phyloP scores from a whole-genome alignment of 2,329 filamentous ascomycete genomes.

The Xylaria arbuscula region DNA sequence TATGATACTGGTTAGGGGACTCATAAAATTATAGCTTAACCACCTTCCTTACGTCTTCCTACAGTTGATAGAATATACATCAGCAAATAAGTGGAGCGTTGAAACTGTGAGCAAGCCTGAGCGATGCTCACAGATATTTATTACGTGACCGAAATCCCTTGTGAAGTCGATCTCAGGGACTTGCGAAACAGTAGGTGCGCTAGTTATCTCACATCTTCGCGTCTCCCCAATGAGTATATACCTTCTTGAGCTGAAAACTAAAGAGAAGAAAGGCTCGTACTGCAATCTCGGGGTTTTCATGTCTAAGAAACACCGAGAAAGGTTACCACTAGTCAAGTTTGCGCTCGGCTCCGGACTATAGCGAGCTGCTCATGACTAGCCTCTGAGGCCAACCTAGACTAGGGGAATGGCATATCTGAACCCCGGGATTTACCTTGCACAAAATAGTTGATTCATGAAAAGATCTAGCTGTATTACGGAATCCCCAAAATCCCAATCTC shows the following conservation, averaged over 20 bases:
- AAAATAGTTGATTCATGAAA: not conserved
- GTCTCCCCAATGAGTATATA: no score
- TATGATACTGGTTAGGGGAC: not conserved
- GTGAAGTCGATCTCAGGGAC: no score
- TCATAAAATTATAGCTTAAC: no score
- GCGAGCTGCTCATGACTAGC: conserved; percentile 15
- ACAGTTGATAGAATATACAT: no score
- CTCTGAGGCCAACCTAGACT: not conserved
- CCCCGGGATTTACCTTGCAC: conserved; percentile 11
- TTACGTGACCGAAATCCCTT: no score
- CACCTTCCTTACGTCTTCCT: no score
- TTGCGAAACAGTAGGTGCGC: no score
- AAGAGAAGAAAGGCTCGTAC: not conserved
- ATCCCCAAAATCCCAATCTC: not conserved
- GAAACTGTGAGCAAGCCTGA: no score
- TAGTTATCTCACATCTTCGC: no score
- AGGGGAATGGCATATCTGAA: not conserved
- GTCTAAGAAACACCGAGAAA: conserved; percentile 4
- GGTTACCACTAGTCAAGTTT: conserved; percentile 13
- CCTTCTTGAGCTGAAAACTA: not conserved
- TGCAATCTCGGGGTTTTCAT: not conserved
- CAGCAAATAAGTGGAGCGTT: no score
- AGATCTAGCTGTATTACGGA: not conserved
- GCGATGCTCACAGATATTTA: no score
- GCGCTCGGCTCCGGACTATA: conserved; percentile 1